Evolutionary conservation across 345 rosid species (phyloP).

Genomic region (Odontarrhena argentea): DNA sequence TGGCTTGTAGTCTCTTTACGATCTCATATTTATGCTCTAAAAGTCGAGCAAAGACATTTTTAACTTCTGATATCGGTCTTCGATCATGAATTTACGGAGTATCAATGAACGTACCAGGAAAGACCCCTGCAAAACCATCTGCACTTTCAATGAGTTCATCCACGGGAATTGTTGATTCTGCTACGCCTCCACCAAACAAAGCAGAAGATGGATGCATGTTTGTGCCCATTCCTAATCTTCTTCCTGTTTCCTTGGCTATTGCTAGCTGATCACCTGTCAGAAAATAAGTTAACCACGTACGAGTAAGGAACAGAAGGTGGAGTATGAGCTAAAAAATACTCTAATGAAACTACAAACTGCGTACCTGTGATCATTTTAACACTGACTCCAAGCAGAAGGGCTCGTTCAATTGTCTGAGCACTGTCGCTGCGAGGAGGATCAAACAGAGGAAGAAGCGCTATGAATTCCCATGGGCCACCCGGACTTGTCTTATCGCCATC

Average conservation of each 20-base stretch:
- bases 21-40: constrained; percentile 66
- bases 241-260: constrained; percentile 66
- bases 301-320: too few species aligned
- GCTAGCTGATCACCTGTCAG: constrained; percentile 63
- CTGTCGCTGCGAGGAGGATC: constrained; percentile 67
- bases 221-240: constrained; percentile 76
- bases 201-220: constrained; percentile 82
- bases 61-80: not conserved
- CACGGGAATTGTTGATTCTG: constrained; percentile 32
- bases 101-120: constrained; percentile 44
- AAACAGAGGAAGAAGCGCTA: constrained; percentile 73
- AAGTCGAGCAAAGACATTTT: not conserved
- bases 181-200: too few species aligned
- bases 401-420: constrained; percentile 63
- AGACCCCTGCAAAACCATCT: constrained; percentile 72
- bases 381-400: constrained; percentile 63
- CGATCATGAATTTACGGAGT: constrained; percentile 5
- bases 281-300: not conserved
- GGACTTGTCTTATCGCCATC: constrained; percentile 53
- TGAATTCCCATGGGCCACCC: constrained; percentile 74
- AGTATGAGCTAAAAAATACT: not conserved
- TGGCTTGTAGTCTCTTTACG: constrained; percentile 51
- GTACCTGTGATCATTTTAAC: constrained; percentile 74
- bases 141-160: constrained; percentile 52
- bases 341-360: not conserved